A percentile compares a stretch with the other conserved stretches of the same genome.
Conservation (phyloP, 129 eudicot genomes). For the Lactuca sativa region DNA sequence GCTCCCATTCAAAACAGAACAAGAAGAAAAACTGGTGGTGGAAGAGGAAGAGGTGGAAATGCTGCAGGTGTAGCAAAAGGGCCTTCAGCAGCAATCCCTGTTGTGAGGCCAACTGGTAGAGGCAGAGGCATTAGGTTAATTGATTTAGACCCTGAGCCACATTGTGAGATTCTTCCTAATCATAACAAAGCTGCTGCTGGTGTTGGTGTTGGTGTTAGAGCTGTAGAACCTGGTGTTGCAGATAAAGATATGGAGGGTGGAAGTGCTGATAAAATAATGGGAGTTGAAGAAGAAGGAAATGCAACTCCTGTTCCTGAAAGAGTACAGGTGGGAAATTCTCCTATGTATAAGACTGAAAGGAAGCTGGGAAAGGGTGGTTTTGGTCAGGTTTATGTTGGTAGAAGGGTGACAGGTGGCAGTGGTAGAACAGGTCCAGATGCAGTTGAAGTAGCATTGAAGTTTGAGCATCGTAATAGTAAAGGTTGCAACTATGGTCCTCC, state of each 20-base stretch:
- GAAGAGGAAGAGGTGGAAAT: conserved; percentile 81
- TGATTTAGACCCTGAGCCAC: conserved; percentile 87
- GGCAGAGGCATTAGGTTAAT: conserved; percentile 88
- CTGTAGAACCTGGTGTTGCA: conserved; percentile 55
- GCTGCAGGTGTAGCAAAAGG: conserved; percentile 66
- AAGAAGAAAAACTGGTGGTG: conserved; percentile 77
- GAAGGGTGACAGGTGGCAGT: conserved; percentile 77
- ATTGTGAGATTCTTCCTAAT: conserved; percentile 61
- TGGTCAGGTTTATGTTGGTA: conserved; percentile 98
- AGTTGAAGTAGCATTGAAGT: conserved; percentile 93
- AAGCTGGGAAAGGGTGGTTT: conserved; percentile 99
- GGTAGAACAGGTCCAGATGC: conserved; percentile 95
- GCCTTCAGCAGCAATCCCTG: conserved; percentile 18
- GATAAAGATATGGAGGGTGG: conserved; percentile 93
- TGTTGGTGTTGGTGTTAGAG: conserved; percentile 7
- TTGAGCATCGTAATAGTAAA: conserved; percentile 99
- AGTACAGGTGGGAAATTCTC: conserved; percentile 96
- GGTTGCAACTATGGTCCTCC: conserved; percentile 99
- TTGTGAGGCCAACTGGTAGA: conserved; percentile 78
- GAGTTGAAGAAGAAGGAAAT: conserved; percentile 77
- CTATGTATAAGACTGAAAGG: conserved; percentile 81
- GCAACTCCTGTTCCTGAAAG: conserved; percentile 91
- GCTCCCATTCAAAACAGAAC: conserved; percentile 64
- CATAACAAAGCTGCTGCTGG: conserved; percentile 54
- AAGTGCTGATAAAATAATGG: conserved; percentile 74